Evolutionary conservation across 2,329 filamentous ascomycete species (phyloP).

Genomic region (Sphaerostilbella broomeana): DNA sequence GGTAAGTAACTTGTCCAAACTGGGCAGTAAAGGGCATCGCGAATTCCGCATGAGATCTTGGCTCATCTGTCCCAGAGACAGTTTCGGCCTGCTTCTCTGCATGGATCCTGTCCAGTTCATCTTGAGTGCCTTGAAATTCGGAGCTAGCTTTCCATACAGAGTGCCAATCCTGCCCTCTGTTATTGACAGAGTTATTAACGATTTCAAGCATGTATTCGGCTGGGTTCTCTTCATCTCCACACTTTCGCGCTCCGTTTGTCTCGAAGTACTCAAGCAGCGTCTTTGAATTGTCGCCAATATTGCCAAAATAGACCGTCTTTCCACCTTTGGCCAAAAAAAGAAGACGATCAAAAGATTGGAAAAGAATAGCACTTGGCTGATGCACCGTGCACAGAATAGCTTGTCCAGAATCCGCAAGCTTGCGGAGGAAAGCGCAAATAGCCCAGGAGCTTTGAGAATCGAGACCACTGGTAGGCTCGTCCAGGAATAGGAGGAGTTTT

Average conservation of each 20-base stretch:
- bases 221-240: slow-evolving; percentile 59
- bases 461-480: slow-evolving; percentile 56
- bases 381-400: slow-evolving; percentile 51
- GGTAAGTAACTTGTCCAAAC: slow-evolving; percentile 54
- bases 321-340: slow-evolving; percentile 60
- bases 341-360: slow-evolving; percentile 52
- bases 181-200: slow-evolving; percentile 35
- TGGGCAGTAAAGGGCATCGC: slow-evolving; percentile 67
- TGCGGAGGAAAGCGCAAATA: slow-evolving; percentile 55
- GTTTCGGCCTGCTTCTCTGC: slow-evolving; percentile 33
- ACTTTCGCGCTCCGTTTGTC: slow-evolving; percentile 53
- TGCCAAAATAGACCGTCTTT: slow-evolving; percentile 62
- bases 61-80: slow-evolving; percentile 15
- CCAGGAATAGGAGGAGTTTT: slow-evolving; percentile 53
- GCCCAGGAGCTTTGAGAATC: slow-evolving; percentile 59
- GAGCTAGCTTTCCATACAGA: slow-evolving; percentile 53
- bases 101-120: slow-evolving; percentile 60
- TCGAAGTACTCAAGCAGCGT: slow-evolving; percentile 59
- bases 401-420: slow-evolving; percentile 50
- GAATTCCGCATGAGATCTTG: slow-evolving; percentile 54
- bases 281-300: slow-evolving; percentile 54
- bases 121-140: slow-evolving; percentile 44
- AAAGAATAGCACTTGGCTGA: slow-evolving; percentile 47
- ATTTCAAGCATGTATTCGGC: slow-evolving; percentile 68
- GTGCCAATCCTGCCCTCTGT: slow-evolving; percentile 54